A percentile compares a stretch with the other conserved stretches of the same genome.
These are phyloP conservation scores for Russula sp. DNA, from an alignment of 768 basidiomycete species.

Conservation along the genomic window DNA sequence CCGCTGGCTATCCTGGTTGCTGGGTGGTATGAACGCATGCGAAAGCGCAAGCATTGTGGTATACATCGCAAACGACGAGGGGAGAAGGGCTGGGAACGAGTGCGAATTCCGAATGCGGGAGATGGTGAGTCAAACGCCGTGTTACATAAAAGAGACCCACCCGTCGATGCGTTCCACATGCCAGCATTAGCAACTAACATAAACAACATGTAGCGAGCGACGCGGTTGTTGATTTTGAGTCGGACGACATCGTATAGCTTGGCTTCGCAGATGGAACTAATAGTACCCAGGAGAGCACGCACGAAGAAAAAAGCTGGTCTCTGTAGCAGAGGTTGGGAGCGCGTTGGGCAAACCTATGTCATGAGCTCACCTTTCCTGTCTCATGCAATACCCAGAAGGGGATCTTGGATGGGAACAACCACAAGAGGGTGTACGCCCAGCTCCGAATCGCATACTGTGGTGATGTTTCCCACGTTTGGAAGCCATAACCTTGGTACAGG, in stretches of 20 bases:
- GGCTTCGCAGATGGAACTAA: constrained; percentile 72
- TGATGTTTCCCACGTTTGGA: constrained; percentile 98
- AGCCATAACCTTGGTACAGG: constrained; percentile 74
- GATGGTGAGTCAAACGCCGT: background rate
- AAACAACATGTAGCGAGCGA: constrained; percentile 91
- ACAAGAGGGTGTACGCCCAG: constrained; percentile 87
- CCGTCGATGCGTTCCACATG: constrained; percentile 88
- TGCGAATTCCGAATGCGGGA: constrained; percentile 8
- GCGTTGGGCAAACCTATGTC: constrained; percentile 10
- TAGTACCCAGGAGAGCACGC: constrained; percentile 66
- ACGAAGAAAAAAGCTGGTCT: constrained; percentile 84
- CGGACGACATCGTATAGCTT: constrained; percentile 75
- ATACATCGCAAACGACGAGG: constrained; percentile 95
- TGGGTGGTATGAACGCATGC: constrained; percentile 54
- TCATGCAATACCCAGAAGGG: constrained; percentile 42
- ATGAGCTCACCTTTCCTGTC: constrained; percentile 59
- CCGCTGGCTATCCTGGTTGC: constrained; percentile 42
- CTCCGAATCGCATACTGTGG: constrained; percentile 88
- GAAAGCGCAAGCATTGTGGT: constrained; percentile 72
- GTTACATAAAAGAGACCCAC: constrained; percentile 36
- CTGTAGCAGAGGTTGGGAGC: constrained; percentile 35
- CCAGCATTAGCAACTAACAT: constrained; percentile 79
- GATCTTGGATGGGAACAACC: constrained; percentile 59
- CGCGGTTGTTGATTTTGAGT: constrained; percentile 77
- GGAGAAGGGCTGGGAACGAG: constrained; percentile 66